Percentiles rank a stretch among this genome's conserved stretches.
Evolutionary conservation across 2,329 filamentous ascomycete species (phyloP).

Genomic region (Diaporthe capsici): DNA sequence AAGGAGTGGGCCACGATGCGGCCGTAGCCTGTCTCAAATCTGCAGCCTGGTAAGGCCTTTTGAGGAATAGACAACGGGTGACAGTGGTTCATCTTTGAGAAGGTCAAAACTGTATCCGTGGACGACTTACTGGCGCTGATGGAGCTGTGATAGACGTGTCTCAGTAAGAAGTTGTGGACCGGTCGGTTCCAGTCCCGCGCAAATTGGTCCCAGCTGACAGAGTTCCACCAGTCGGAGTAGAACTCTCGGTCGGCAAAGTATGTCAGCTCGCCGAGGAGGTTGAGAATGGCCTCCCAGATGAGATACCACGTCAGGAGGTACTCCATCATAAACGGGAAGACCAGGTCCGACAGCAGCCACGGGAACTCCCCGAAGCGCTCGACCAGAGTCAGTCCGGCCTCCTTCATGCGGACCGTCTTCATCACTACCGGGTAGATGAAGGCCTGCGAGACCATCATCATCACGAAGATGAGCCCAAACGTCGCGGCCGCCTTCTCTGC

Average conservation of each 20-base stretch:
- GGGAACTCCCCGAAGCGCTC: conserved; percentile 78
- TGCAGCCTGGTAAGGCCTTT: background rate
- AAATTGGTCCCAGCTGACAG: conserved; percentile 80
- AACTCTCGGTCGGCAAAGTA: conserved; percentile 84
- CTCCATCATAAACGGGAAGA: conserved; percentile 85
- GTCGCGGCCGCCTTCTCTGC: conserved; percentile 79
- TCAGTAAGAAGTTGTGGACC: conserved; percentile 82
- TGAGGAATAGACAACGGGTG: background rate
- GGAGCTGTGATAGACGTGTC: conserved; percentile 84
- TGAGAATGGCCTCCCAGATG: conserved; percentile 83
- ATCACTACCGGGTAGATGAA: conserved; percentile 84
- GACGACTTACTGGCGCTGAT: conserved; percentile 69
- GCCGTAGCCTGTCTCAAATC: background rate
- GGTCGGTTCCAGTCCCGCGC: conserved; percentile 85
- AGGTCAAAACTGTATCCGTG: background rate
- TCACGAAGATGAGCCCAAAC: conserved; percentile 81
- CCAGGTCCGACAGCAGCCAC: conserved; percentile 80
- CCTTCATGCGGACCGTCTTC: conserved; percentile 76
- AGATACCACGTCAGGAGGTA: conserved; percentile 85
- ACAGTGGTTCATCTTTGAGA: background rate
- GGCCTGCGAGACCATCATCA: conserved; percentile 83
- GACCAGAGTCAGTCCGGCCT: conserved; percentile 71
- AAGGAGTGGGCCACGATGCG: background rate
- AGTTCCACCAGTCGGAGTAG: conserved; percentile 76
- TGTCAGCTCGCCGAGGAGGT: conserved; percentile 82